These are phyloP conservation scores for Aspergillus udagawae DNA, from an alignment of 2,329 filamentous ascomycete genomes.

Conservation along the genomic window DNA sequence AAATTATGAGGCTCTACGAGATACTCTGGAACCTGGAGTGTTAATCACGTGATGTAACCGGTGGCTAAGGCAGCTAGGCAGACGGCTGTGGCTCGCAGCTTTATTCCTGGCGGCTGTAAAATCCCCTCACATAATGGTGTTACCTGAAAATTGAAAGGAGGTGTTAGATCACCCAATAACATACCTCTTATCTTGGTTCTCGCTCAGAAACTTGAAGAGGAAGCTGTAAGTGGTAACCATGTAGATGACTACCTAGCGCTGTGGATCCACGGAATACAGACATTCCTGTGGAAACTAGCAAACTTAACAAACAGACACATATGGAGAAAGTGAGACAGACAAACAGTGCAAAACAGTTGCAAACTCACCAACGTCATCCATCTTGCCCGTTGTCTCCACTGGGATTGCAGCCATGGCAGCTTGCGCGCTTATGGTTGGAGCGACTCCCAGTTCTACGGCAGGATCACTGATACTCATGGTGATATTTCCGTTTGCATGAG, in stretches of 20 bases:
- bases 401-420: not conserved
- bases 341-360: not conserved
- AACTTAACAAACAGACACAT: not conserved
- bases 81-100: not conserved
- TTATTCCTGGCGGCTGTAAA: not conserved
- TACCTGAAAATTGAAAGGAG: not conserved
- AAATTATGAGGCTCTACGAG: no score
- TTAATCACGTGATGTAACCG: no score
- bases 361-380: not conserved
- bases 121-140: not conserved
- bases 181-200: not conserved
- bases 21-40: no score
- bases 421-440: not conserved
- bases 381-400: not conserved
- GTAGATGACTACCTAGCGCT: no score
- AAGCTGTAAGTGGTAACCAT: no score
- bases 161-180: not conserved
- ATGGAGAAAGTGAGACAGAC: not conserved
- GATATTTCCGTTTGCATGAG: not conserved
- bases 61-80: not conserved
- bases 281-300: not conserved
- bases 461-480: not conserved
- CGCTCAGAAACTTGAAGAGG: no score
- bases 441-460: not conserved
- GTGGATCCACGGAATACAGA: not conserved